These are phyloP conservation scores for Magnolia kwangsiensis DNA, from an alignment of 164 flowering plant genomes.

Conservation along the genomic window DNA sequence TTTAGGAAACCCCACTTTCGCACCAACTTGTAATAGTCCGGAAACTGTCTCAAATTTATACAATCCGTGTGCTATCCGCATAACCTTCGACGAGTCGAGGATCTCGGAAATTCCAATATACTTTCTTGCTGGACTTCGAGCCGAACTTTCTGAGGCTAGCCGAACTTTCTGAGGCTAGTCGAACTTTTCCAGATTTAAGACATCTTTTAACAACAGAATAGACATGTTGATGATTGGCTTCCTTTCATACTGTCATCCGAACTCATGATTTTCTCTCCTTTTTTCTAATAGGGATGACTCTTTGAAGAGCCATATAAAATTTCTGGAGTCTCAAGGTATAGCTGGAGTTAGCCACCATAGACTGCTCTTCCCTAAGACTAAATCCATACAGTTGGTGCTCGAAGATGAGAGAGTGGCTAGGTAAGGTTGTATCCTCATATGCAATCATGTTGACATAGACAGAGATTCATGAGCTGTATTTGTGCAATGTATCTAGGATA, in stretches of 20 bases:
- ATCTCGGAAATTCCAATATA: too few species aligned
- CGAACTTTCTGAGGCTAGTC: too few species aligned
- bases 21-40: too few species aligned
- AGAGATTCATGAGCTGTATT: background rate
- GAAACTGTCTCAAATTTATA: too few species aligned
- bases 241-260: background rate
- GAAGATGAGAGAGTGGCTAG: conserved; percentile 51
- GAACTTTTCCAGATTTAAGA: too few species aligned
- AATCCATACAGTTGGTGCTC: conserved; percentile 41
- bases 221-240: background rate
- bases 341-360: conserved; percentile 97
- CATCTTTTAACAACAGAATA: too few species aligned
- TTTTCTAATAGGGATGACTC: conserved; percentile 51
- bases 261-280: background rate
- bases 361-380: conserved; percentile 84
- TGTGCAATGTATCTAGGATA: background rate
- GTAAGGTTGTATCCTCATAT: conserved; percentile 22
- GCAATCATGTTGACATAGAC: background rate
- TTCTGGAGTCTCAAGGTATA: conserved; percentile 69
- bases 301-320: conserved; percentile 53
- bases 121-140: too few species aligned
- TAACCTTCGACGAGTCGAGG: too few species aligned
- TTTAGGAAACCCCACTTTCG: too few species aligned
- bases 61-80: too few species aligned
- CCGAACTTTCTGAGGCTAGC: too few species aligned